These are phyloP conservation scores for Fraxinus velutina DNA, from an alignment of 305 asterid genomes.

Conservation along the genomic window DNA sequence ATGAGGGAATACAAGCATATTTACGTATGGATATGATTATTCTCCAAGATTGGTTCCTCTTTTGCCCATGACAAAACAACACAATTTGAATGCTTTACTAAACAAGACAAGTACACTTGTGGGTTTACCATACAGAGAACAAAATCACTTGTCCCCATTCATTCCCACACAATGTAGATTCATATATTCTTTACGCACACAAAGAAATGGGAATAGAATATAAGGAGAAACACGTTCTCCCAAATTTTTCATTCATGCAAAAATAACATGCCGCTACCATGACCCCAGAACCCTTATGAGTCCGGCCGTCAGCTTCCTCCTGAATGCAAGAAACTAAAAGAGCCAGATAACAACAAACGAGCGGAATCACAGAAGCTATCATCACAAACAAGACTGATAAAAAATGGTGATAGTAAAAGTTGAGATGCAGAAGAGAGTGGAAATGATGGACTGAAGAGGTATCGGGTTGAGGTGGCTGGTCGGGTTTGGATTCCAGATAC, in stretches of 20 bases:
- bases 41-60: background rate
- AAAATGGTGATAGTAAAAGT: background rate
- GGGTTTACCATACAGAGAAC: constrained; percentile 45
- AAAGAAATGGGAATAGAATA: background rate
- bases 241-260: constrained; percentile 17
- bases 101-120: constrained; percentile 50
- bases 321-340: background rate
- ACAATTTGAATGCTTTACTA: constrained; percentile 29
- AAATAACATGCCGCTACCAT: constrained; percentile 9
- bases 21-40: background rate
- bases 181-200: background rate
- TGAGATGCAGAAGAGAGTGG: constrained; percentile 24
- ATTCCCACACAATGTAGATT: background rate
- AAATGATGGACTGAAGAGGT: constrained; percentile 55
- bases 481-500: constrained; percentile 59
- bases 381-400: background rate
- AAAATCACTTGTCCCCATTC: constrained; percentile 31
- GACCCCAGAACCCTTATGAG: constrained; percentile 12
- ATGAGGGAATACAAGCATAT: background rate
- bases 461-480: constrained; percentile 55
- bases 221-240: background rate
- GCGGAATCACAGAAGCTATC: background rate
- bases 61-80: constrained; percentile 33
- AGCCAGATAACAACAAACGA: background rate
- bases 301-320: background rate